phyloP scores from a whole-genome alignment of 495 filamentous ascomycete species.

The Daldinia bambusicola region DNA sequence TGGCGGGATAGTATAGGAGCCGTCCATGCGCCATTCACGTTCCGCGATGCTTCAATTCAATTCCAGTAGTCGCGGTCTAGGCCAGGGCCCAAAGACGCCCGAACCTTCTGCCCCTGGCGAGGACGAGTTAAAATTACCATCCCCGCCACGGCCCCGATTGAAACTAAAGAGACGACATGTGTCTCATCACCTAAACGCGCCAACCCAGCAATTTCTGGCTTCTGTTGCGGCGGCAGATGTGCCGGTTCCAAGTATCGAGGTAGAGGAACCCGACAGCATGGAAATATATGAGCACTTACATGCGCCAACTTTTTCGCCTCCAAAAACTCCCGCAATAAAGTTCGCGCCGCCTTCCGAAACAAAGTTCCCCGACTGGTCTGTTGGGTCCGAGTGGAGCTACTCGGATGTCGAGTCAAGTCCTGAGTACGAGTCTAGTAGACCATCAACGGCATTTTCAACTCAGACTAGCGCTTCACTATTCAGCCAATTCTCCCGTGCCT shows the following conservation, averaged over 20 bases:
- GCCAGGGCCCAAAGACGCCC: constrained; percentile 55
- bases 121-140: constrained; percentile 50
- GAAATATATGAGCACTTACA: constrained; percentile 43
- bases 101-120: constrained; percentile 51
- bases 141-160: constrained; percentile 57
- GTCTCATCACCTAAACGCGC: constrained; percentile 58
- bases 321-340: constrained; percentile 59
- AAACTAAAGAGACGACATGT: constrained; percentile 59
- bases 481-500: constrained; percentile 58
- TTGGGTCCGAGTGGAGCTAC: constrained; percentile 56
- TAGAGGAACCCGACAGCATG: constrained; percentile 12
- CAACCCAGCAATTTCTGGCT: constrained; percentile 66
- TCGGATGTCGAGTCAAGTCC: constrained; percentile 58
- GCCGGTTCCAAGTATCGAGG: constrained; percentile 62
- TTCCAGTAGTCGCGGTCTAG: constrained; percentile 52
- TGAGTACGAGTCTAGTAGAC: constrained; percentile 63
- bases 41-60: constrained; percentile 53
- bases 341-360: constrained; percentile 47
- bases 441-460: constrained; percentile 61
- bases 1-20: constrained; percentile 38
- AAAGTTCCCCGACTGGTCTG: constrained; percentile 60
- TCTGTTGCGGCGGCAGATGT: constrained; percentile 66
- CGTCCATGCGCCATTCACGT: constrained; percentile 18
- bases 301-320: constrained; percentile 52
- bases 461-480: constrained; percentile 61